Evolutionary conservation across 2,329 filamentous ascomycete species (phyloP).

Genomic region (Neonectria punicea): DNA sequence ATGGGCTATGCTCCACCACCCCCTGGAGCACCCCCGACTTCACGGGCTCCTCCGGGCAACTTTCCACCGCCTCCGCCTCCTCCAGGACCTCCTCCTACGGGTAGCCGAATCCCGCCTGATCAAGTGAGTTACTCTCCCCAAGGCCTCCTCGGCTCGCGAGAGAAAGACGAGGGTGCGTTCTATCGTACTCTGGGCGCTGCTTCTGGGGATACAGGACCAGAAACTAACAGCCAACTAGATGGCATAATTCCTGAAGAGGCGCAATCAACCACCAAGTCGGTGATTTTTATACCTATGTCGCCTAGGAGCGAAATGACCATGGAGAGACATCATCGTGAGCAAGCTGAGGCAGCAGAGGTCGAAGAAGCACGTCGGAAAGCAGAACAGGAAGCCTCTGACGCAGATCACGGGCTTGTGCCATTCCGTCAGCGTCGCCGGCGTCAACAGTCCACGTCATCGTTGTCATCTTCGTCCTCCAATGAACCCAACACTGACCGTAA

Average conservation of each 20-base stretch:
- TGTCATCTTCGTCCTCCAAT: slow-evolving; percentile 50
- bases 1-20: slow-evolving; percentile 54
- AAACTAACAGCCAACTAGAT: slow-evolving; percentile 44
- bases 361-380: slow-evolving; percentile 31
- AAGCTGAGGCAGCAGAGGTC: slow-evolving; percentile 43
- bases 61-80: slow-evolving; percentile 43
- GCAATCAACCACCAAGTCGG: slow-evolving; percentile 49
- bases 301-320: slow-evolving; percentile 60
- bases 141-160: slow-evolving; percentile 38
- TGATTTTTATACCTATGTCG: slow-evolving; percentile 61
- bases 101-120: slow-evolving; percentile 50
- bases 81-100: slow-evolving; percentile 47
- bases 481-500: slow-evolving; percentile 40
- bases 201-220: slow-evolving; percentile 7
- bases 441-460: slow-evolving; percentile 38
- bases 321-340: slow-evolving; percentile 51
- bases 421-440: slow-evolving; percentile 27
- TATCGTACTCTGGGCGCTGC: slow-evolving; percentile 41
- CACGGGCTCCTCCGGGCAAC: slow-evolving; percentile 22
- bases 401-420: slow-evolving; percentile 32
- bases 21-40: slow-evolving; percentile 43
- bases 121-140: slow-evolving; percentile 57
- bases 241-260: slow-evolving; percentile 41
- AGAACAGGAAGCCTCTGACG: slow-evolving; percentile 32
- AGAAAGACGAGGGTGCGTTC: slow-evolving; percentile 52